These are phyloP conservation scores for Eucalyptus melliodora DNA, from an alignment of 345 rosid species.

Conservation along the genomic window DNA sequence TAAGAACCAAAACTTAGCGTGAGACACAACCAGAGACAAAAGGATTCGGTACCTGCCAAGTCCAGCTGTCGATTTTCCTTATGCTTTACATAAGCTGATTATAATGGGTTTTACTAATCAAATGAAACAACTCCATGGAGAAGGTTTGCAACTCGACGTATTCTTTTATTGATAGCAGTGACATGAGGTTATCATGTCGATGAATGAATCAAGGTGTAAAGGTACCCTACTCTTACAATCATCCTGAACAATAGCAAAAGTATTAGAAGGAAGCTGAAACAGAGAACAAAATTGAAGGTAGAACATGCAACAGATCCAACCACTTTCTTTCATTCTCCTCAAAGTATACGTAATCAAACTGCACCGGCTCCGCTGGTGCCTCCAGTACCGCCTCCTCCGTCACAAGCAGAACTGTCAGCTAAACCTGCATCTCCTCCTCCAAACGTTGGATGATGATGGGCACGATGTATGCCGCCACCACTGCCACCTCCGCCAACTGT, in stretches of 20 bases:
- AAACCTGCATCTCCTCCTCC: not conserved
- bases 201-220: not conserved
- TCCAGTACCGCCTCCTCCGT: not conserved
- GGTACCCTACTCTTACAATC: not conserved
- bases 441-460: not conserved
- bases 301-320: constrained; percentile 5
- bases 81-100: not conserved
- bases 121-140: not conserved
- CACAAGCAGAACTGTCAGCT: not conserved
- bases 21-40: not conserved
- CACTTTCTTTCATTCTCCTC: constrained; percentile 21
- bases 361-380: not conserved
- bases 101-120: not conserved
- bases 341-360: not conserved
- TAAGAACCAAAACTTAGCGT: not conserved
- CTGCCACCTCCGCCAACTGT: not conserved
- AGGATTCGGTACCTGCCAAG: not conserved
- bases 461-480: not conserved
- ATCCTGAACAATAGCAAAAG: not conserved
- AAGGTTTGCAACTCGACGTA: not conserved
- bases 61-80: not conserved
- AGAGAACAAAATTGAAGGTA: not conserved
- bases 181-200: not conserved
- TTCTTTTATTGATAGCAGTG: not conserved
- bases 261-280: not conserved